Percentiles rank a stretch among this genome's conserved stretches.
phyloP scores from a whole-genome alignment of 1,284 basidiomycete species.

The Heliocybe sulcata region DNA sequence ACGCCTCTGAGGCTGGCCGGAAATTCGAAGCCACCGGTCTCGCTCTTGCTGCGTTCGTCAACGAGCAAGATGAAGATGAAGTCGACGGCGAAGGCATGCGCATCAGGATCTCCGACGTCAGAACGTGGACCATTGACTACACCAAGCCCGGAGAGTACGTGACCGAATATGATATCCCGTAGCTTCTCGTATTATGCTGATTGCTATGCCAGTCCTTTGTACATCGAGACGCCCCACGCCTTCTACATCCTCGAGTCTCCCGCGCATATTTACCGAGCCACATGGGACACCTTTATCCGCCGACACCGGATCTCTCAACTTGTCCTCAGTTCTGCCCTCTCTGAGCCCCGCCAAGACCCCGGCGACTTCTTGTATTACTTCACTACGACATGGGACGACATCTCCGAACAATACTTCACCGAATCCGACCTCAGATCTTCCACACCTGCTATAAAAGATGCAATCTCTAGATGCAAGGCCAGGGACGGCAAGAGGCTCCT shows the following conservation, averaged over 20 bases:
- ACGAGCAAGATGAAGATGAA: constrained; percentile 4
- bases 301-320: background rate
- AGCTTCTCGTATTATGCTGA: too few relatives aligned
- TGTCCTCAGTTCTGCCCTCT: background rate
- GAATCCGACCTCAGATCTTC: background rate
- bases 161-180: too few relatives aligned
- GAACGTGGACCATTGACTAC: background rate
- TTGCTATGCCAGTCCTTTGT: constrained; percentile 1
- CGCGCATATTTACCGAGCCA: background rate
- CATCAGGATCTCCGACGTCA: background rate
- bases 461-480: background rate
- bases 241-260: constrained; percentile 1
- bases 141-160: background rate
- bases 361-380: background rate
- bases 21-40: background rate
- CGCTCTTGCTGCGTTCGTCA: background rate
- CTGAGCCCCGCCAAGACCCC: background rate
- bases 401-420: background rate
- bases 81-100: background rate
- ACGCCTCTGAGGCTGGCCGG: background rate
- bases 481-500: background rate
- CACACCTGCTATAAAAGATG: background rate
- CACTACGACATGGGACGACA: background rate
- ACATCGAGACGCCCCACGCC: constrained; percentile 2
- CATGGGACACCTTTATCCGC: background rate